Base-by-base conservation (phyloP, 441 rosid genomes). In the Adansonia gregorii region DNA sequence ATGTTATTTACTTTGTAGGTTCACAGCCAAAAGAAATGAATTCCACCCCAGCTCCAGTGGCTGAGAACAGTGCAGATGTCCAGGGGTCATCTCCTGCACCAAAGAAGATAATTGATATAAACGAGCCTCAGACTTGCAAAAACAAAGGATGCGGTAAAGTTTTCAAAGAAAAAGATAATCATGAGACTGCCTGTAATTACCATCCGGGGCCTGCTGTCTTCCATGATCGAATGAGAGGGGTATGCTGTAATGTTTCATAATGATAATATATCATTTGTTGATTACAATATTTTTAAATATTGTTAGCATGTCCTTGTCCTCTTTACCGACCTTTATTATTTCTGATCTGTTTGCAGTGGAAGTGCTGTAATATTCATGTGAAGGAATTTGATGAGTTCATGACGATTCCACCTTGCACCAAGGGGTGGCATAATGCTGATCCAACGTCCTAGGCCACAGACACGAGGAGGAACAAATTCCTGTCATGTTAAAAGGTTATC, bases 161-260 rank as follows among this genome's bases (percentile, higher is more conserved):
- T 12, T 96, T 93, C 82, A 96, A 89, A 83, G 99, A 94, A 83
- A 91, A 82, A 82, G 95, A 94, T 72, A 94, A 96, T 86, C 92
- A 96, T 60, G 98, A 88, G 75, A 68, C 86, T 56, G 94, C 98
- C 2, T 96, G 98, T 78, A 87, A 75, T 87, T 86, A 89, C 80
- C 99, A 94, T 84, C 99, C 99, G 52, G 98, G 99, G 66, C 99
- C 98, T 46, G 86, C 99, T 11, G 85, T 92, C 78, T 96, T 96
- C 84, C 99, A 96, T 72, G 98, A 96, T 64, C 86, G 98, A 75
- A 72, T 83, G 76, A 89, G 85, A 94, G 98, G 97, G 92, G 98
- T 93, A 74, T 8, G 86, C 49, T 20, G 19, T 58, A 19, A 27
- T 59, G 69, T 66, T 41, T 24, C 11, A 9, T 55, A 8, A 9